These are phyloP conservation scores for Ceratocystis papillata DNA, from an alignment of 2,329 filamentous ascomycete species.

Conservation along the genomic window DNA sequence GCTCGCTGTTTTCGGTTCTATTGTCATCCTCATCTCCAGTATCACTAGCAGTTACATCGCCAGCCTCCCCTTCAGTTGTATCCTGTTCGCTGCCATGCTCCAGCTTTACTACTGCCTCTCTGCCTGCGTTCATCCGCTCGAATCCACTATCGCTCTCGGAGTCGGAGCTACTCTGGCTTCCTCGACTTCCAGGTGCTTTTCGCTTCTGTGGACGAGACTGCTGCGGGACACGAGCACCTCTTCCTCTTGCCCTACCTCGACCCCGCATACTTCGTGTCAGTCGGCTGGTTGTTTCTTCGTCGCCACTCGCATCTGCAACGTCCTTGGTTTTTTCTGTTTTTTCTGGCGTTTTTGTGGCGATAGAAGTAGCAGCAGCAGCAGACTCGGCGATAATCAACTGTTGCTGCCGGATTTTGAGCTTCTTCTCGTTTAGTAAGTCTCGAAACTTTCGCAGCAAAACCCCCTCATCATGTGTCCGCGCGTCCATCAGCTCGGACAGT, in stretches of 20 bases:
- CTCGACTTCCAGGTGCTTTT: conserved; percentile 35
- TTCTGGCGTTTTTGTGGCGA: background rate
- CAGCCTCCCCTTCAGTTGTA: conserved; percentile 35
- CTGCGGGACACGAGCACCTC: conserved; percentile 23
- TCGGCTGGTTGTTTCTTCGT: background rate
- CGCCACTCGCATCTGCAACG: background rate
- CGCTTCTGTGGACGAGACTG: conserved; percentile 41
- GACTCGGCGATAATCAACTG: conserved; percentile 33
- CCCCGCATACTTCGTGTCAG: background rate
- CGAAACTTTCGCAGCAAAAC: conserved; percentile 59
- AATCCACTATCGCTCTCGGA: conserved; percentile 29
- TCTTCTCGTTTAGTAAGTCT: conserved; percentile 65
- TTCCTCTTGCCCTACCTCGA: conserved; percentile 15
- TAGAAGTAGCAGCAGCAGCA: background rate
- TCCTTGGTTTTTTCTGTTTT: background rate
- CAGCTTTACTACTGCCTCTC: conserved; percentile 15
- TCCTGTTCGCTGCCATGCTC: conserved; percentile 28
- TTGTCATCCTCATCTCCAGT: conserved; percentile 37
- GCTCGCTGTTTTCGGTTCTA: background rate
- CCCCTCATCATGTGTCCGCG: conserved; percentile 57
- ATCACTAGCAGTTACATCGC: conserved; percentile 33
- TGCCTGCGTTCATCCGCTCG: conserved; percentile 43
- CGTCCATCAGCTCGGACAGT: conserved; percentile 53
- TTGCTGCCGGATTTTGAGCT: conserved; percentile 66
- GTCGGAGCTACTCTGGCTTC: conserved; percentile 36